Conservation (phyloP, 2,329 filamentous ascomycete genomes). For the Lasiodiplodia sp. region DNA sequence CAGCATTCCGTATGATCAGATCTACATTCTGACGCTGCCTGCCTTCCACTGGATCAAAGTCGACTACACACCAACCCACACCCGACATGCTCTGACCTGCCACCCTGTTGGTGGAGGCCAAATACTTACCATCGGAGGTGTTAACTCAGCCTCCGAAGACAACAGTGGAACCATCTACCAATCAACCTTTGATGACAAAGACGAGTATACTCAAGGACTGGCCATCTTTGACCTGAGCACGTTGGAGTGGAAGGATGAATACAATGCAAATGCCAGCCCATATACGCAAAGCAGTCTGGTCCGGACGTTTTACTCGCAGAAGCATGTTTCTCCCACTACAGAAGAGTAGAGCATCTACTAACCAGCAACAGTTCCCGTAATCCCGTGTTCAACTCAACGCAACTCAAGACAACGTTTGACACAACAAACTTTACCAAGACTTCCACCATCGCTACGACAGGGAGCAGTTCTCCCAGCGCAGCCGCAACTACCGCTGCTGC, state of each 20-base stretch:
- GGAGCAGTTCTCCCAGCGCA: background rate
- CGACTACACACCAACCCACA: constrained; percentile 8
- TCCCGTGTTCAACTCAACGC: background rate
- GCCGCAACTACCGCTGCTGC: background rate
- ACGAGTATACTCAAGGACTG: constrained; percentile 25
- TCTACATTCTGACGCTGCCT: constrained; percentile 31
- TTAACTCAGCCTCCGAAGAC: constrained; percentile 2
- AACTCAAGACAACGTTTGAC: constrained; percentile 8
- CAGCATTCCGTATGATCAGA: constrained; percentile 18
- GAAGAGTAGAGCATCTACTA: background rate
- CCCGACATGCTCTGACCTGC: constrained; percentile 30
- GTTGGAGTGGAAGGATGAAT: constrained; percentile 13
- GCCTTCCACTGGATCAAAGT: constrained; percentile 31
- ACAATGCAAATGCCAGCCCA: constrained; percentile 5
- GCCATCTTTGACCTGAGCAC: constrained; percentile 24
- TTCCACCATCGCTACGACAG: background rate
- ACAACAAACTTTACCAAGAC: constrained; percentile 14
- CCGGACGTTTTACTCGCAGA: background rate
- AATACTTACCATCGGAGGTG: constrained; percentile 31
- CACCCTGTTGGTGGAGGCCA: constrained; percentile 30
- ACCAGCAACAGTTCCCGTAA: background rate
- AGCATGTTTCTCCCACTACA: background rate
- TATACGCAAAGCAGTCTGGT: constrained; percentile 19
- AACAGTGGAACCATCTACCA: constrained; percentile 2
- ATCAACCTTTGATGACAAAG: constrained; percentile 2